A percentile compares a stretch with the other conserved stretches of the same genome.
Evolutionary conservation across 306 rosid species (phyloP).

Genomic region (Lablab purpureus): DNA sequence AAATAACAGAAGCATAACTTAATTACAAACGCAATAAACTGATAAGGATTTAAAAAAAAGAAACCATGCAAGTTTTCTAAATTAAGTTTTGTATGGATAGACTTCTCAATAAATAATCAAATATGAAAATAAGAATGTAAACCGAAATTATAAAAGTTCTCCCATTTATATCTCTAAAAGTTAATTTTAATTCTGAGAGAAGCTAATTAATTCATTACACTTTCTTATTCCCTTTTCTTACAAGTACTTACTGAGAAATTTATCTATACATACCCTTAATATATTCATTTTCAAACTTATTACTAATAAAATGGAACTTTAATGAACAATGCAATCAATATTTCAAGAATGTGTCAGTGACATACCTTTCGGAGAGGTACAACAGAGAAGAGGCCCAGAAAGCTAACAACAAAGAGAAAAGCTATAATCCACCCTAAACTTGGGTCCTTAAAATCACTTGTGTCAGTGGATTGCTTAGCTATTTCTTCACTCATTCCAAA

Average conservation of each 20-base stretch:
- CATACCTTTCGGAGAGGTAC: conserved; percentile 62
- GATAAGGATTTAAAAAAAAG: neutral
- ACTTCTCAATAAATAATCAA: neutral
- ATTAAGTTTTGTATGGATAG: neutral
- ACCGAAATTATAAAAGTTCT: neutral
- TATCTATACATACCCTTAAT: neutral
- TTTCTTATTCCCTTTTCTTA: neutral
- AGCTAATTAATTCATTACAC: neutral
- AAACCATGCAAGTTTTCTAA: conserved; percentile 5
- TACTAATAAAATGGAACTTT: neutral
- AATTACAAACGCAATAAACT: neutral
- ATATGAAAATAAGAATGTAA: neutral
- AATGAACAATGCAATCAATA: conserved; percentile 10
- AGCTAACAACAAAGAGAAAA: conserved; percentile 67
- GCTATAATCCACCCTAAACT: conserved; percentile 59
- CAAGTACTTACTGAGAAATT: neutral
- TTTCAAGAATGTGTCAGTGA: conserved; percentile 15
- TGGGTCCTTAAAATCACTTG: conserved; percentile 53
- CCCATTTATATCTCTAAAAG: neutral
- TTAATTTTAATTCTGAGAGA: neutral
- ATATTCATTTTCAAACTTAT: conserved; percentile 6
- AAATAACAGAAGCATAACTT: conserved; percentile 33
- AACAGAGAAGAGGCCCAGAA: conserved; percentile 66
- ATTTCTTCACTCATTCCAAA: conserved; percentile 58
- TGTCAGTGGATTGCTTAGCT: conserved; percentile 48